These are phyloP conservation scores for Corchorus capsularis DNA, from an alignment of 345 rosid genomes.

Conservation along the genomic window DNA sequence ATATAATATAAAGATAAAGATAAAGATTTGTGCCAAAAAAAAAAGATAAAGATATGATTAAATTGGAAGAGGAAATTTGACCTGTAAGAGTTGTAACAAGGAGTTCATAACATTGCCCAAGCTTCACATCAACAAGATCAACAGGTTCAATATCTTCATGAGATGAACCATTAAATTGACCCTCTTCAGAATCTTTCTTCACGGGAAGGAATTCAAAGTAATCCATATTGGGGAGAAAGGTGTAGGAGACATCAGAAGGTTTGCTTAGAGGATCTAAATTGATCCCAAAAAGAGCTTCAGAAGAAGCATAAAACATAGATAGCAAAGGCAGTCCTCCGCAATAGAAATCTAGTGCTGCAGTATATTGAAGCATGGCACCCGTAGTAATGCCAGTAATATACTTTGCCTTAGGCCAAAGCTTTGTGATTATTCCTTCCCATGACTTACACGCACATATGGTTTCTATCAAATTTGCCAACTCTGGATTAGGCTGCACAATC, in stretches of 20 bases:
- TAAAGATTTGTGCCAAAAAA: too few relatives aligned
- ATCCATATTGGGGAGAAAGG: constrained; percentile 32
- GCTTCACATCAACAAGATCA: too few relatives aligned
- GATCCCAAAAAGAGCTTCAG: constrained; percentile 61
- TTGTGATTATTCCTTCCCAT: constrained; percentile 26
- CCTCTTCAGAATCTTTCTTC: constrained; percentile 2
- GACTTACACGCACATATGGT: not conserved
- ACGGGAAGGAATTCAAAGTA: constrained; percentile 34
- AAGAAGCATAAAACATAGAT: constrained; percentile 53
- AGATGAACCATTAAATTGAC: not conserved
- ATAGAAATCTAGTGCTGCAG: constrained; percentile 54
- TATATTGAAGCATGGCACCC: constrained; percentile 33
- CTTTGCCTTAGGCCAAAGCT: constrained; percentile 37
- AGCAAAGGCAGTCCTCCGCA: constrained; percentile 55
- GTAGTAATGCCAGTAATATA: not conserved
- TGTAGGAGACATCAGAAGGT: constrained; percentile 29
- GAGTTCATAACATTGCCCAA: too few relatives aligned
- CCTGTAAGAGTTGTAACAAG: too few relatives aligned
- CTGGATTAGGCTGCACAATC: constrained; percentile 12
- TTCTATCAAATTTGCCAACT: constrained; percentile 2
- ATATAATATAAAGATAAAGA: too few relatives aligned
- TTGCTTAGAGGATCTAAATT: constrained; percentile 53
- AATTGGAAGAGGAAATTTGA: too few relatives aligned
- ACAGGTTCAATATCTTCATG: not conserved
- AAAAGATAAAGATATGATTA: too few relatives aligned